phyloP scores from a whole-genome alignment of 2,329 filamentous ascomycete genomes.

The Claviceps fusiformis region DNA sequence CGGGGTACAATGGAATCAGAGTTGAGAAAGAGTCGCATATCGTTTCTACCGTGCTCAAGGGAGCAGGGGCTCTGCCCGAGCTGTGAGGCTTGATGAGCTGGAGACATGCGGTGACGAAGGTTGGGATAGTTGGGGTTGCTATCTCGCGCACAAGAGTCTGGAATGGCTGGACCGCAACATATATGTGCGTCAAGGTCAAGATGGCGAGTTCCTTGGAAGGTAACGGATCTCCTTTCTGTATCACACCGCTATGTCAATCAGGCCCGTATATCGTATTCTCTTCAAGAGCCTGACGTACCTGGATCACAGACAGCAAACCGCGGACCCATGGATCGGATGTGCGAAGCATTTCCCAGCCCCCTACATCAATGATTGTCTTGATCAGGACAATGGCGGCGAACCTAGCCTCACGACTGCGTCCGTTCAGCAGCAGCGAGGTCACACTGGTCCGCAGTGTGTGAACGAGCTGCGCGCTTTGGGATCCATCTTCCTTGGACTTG shows the following conservation, averaged over 20 bases:
- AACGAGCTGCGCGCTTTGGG: conserved; percentile 55
- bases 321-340: conserved; percentile 63
- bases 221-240: conserved; percentile 63
- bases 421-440: conserved; percentile 63
- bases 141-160: conserved; percentile 77
- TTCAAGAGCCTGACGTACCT: conserved; percentile 31
- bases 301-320: conserved; percentile 60
- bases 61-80: conserved; percentile 15
- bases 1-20: conserved; percentile 67
- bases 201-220: conserved; percentile 65
- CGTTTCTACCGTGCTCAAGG: conserved; percentile 44
- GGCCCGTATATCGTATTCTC: background rate
- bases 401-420: conserved; percentile 58
- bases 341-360: conserved; percentile 70
- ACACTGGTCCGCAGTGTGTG: conserved; percentile 74
- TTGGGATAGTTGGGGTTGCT: conserved; percentile 65
- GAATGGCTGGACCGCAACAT: conserved; percentile 67
- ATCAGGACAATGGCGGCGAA: conserved; percentile 67
- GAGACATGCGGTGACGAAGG: conserved; percentile 61
- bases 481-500: conserved; percentile 44
- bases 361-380: conserved; percentile 70
- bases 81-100: conserved; percentile 43
- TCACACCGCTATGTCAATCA: conserved; percentile 9
- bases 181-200: conserved; percentile 70
- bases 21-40: conserved; percentile 58